phyloP scores from a whole-genome alignment of 176 grass and related monocot genomes.

The Paspalum vaginatum region DNA sequence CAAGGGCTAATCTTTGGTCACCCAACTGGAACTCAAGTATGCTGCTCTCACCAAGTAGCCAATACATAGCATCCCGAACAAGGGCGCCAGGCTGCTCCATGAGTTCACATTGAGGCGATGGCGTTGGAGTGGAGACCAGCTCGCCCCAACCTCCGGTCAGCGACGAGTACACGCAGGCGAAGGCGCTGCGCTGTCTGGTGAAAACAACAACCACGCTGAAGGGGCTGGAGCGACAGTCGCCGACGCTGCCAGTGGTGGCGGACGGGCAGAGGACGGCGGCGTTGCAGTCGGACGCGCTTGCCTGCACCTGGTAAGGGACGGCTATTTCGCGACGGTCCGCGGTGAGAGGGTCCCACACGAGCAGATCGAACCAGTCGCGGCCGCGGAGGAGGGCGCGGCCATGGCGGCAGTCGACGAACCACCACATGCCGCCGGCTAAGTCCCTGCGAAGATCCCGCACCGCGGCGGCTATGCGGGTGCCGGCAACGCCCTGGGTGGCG shows the following conservation, averaged over 20 bases:
- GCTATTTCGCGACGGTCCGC: neutral
- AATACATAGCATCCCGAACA: constrained; percentile 22
- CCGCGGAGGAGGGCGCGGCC: constrained; percentile 33
- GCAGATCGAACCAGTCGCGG: constrained; percentile 20
- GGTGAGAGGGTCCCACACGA: constrained; percentile 32
- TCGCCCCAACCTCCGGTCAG: neutral
- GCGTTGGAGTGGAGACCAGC: neutral
- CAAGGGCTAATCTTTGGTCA: neutral
- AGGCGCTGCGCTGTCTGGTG: neutral
- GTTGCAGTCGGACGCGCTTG: neutral
- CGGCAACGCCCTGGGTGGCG: neutral
- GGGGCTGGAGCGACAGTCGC: neutral
- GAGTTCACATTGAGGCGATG: constrained; percentile 2
- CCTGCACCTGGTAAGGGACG: neutral
- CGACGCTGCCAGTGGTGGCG: neutral
- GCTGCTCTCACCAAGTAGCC: constrained; percentile 14
- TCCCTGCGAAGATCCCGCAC: neutral
- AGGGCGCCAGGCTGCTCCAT: constrained; percentile 1
- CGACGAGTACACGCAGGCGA: constrained; percentile 19
- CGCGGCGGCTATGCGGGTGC: neutral
- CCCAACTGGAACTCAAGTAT: constrained; percentile 25
- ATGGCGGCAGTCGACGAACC: constrained; percentile 36
- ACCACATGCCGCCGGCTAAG: constrained; percentile 27
- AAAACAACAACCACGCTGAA: constrained; percentile 11
- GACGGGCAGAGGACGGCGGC: neutral